Percentiles rank a stretch among this genome's conserved stretches.
phyloP scores from a whole-genome alignment of 148 eudicot species.

The Camellia sinensis region DNA sequence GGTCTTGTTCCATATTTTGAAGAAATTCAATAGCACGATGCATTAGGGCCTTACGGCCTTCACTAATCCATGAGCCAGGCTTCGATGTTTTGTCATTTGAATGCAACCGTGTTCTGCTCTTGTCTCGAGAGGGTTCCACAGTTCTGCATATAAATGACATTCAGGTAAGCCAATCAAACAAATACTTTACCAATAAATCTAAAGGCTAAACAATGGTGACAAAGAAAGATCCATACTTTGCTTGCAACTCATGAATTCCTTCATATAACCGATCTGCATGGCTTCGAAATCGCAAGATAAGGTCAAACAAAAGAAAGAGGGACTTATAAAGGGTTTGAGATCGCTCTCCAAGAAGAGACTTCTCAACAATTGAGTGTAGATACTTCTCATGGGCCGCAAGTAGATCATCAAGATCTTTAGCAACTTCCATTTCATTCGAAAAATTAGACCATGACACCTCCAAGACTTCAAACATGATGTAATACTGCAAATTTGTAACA shows the following conservation, averaged over 20 bases:
- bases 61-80: constrained; percentile 74
- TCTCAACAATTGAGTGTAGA: constrained; percentile 83
- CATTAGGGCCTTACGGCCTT: constrained; percentile 78
- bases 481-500: constrained; percentile 88
- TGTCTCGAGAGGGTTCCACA: constrained; percentile 48
- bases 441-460: constrained; percentile 97
- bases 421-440: constrained; percentile 80
- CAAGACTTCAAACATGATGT: constrained; percentile 99
- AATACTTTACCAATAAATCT: background rate
- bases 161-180: constrained; percentile 4
- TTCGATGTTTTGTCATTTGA: constrained; percentile 47
- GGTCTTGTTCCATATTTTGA: constrained; percentile 62
- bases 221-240: constrained; percentile 49
- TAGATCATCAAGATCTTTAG: constrained; percentile 95
- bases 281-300: constrained; percentile 73
- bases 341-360: constrained; percentile 90
- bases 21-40: constrained; percentile 83
- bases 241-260: constrained; percentile 83
- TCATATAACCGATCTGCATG: constrained; percentile 89
- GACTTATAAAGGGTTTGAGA: constrained; percentile 67
- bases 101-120: constrained; percentile 35
- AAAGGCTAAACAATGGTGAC: background rate
- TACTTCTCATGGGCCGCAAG: constrained; percentile 97
- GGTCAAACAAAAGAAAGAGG: constrained; percentile 76
- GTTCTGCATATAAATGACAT: constrained; percentile 49